Conservation (phyloP, 306 rosid species). For the Begonia fuchsioides region DNA sequence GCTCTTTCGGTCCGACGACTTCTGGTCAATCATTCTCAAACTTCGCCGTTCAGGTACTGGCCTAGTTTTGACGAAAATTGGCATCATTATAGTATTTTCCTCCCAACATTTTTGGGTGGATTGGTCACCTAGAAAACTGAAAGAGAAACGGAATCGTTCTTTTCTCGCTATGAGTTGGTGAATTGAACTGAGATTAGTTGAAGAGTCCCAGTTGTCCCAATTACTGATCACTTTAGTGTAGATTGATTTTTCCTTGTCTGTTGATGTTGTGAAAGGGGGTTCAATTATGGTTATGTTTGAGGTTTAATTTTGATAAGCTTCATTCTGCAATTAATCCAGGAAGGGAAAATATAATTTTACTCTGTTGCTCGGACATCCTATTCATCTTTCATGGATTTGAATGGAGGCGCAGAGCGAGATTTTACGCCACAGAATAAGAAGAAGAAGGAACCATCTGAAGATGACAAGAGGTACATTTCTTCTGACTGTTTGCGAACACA, state of each 20-base stretch:
- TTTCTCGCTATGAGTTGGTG: neutral
- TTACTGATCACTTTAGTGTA: neutral
- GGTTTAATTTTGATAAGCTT: slow-evolving; percentile 3
- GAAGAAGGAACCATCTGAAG: slow-evolving; percentile 62
- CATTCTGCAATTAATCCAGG: too few relatives aligned
- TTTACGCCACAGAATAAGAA: slow-evolving; percentile 38
- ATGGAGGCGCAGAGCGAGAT: slow-evolving; percentile 25
- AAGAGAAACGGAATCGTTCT: neutral
- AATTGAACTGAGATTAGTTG: slow-evolving; percentile 2
- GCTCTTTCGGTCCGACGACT: too few relatives aligned
- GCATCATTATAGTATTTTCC: too few relatives aligned
- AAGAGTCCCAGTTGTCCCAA: neutral
- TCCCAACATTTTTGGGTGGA: neutral
- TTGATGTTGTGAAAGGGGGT: too few relatives aligned
- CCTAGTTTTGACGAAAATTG: too few relatives aligned
- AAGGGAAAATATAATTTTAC: neutral
- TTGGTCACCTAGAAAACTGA: slow-evolving; percentile 1
- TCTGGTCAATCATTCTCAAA: too few relatives aligned
- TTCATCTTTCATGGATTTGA: slow-evolving; percentile 32
- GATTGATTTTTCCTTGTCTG: neutral
- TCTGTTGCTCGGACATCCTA: too few relatives aligned
- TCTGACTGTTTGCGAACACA: neutral
- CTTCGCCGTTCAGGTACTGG: too few relatives aligned
- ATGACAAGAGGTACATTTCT: slow-evolving; percentile 51
- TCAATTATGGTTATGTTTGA: slow-evolving; percentile 3